phyloP scores from a whole-genome alignment of 257 asterid genomes.

The Phtheirospermum japonicum region DNA sequence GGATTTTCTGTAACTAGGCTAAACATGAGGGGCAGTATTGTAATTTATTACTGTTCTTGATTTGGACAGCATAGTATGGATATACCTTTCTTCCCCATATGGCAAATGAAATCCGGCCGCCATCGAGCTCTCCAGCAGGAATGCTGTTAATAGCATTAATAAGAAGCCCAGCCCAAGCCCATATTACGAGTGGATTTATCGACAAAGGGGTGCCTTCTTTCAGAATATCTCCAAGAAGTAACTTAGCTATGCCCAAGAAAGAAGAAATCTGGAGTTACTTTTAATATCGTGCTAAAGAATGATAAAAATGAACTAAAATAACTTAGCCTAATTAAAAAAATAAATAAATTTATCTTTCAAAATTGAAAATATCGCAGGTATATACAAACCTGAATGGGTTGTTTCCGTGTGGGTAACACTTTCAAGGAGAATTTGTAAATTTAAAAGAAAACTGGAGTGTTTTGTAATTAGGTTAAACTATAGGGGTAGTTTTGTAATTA shows the following conservation, averaged over 20 bases:
- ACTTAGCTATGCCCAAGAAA: slow-evolving; percentile 60
- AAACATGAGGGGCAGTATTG: not conserved
- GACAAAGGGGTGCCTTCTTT: slow-evolving; percentile 83
- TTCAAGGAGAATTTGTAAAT: too few relatives aligned
- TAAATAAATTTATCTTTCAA: too few relatives aligned
- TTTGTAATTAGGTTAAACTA: not conserved
- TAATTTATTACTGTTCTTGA: too few relatives aligned
- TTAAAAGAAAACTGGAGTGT: not conserved
- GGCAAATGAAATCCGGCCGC: slow-evolving; percentile 88
- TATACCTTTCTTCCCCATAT: slow-evolving; percentile 96
- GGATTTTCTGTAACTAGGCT: not conserved
- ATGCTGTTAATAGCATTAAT: slow-evolving; percentile 90
- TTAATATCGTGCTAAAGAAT: not conserved
- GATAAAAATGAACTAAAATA: not conserved
- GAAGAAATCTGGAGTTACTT: slow-evolving; percentile 2
- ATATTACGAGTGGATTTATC: slow-evolving; percentile 79
- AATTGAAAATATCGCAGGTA: too few relatives aligned
- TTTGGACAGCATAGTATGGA: not conserved
- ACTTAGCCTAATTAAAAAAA: too few relatives aligned
- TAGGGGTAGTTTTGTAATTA: not conserved
- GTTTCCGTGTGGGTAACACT: not conserved
- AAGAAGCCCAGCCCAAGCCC: slow-evolving; percentile 97
- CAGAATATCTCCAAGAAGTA: slow-evolving; percentile 83
- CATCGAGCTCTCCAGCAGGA: slow-evolving; percentile 98
- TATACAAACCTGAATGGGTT: not conserved